Evolutionary conservation across 2,329 filamentous ascomycete species (phyloP).

Genomic region (Drechslerella dactyloides): DNA sequence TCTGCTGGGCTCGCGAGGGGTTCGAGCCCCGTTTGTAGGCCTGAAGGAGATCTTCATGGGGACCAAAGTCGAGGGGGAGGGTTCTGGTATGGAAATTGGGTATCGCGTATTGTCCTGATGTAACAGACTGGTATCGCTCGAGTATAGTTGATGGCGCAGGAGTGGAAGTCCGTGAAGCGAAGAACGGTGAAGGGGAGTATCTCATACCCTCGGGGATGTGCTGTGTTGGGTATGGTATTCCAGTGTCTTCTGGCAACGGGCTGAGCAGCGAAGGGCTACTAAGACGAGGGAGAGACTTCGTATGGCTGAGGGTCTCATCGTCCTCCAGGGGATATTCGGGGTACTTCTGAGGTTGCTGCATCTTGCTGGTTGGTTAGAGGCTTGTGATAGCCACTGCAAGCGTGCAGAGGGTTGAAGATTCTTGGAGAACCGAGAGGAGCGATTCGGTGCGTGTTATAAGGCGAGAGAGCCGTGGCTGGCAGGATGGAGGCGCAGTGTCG

Average conservation of each 20-base stretch:
- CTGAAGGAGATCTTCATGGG: constrained; percentile 9
- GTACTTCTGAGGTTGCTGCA: constrained; percentile 11
- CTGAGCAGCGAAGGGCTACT: constrained; percentile 23
- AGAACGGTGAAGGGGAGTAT: constrained; percentile 39
- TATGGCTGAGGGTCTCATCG: constrained; percentile 13
- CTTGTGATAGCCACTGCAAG: constrained; percentile 1
- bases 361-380: neutral
- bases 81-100: neutral
- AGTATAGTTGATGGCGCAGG: neutral
- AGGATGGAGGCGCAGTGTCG: neutral
- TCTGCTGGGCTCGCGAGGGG: neutral
- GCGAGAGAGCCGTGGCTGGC: neutral
- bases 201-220: constrained; percentile 8
- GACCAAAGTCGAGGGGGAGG: neutral
- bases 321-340: neutral
- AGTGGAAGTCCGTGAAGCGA: constrained; percentile 5
- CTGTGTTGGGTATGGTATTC: constrained; percentile 7
- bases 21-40: neutral
- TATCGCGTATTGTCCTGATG: neutral
- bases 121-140: neutral
- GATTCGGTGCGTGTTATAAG: neutral
- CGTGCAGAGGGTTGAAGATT: neutral
- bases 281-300: constrained; percentile 11
- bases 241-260: constrained; percentile 9
- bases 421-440: neutral